A percentile compares a stretch with the other conserved stretches of the same genome.
phyloP scores from a whole-genome alignment of 2,329 filamentous ascomycete genomes.

The Aspergillus jensenii region DNA sequence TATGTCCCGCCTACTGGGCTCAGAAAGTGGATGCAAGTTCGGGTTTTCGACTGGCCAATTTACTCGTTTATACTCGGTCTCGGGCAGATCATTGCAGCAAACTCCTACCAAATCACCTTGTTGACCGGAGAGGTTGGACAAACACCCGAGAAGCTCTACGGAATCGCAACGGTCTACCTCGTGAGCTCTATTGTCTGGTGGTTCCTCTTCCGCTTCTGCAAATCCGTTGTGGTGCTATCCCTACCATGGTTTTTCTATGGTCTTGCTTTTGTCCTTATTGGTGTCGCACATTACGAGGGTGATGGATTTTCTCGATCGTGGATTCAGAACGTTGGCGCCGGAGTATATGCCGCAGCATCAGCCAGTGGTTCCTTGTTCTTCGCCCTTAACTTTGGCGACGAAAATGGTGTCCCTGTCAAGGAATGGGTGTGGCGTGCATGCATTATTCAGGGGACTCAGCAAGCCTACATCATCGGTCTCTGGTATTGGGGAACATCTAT shows the following conservation, averaged over 20 bases:
- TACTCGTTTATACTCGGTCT: constrained; percentile 63
- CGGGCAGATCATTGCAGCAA: constrained; percentile 64
- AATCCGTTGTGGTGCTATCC: constrained; percentile 59
- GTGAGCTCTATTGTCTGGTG: constrained; percentile 62
- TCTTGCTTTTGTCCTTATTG: constrained; percentile 63
- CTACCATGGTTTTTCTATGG: constrained; percentile 65
- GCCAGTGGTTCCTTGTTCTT: constrained; percentile 66
- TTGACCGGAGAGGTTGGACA: constrained; percentile 63
- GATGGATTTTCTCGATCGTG: constrained; percentile 46
- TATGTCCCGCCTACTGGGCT: constrained; percentile 59
- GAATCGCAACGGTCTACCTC: constrained; percentile 60
- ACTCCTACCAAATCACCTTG: constrained; percentile 68
- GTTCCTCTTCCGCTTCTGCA: constrained; percentile 59
- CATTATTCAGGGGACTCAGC: constrained; percentile 65
- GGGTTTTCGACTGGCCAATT: constrained; percentile 63
- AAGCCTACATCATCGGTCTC: constrained; percentile 63
- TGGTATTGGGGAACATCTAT: constrained; percentile 67
- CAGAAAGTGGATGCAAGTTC: constrained; percentile 55
- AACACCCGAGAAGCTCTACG: constrained; percentile 59
- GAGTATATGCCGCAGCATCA: constrained; percentile 62
- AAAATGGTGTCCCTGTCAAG: constrained; percentile 62
- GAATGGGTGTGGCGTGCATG: constrained; percentile 68
- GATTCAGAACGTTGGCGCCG: constrained; percentile 63
- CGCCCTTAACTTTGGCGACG: constrained; percentile 65
- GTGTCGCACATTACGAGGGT: constrained; percentile 57